Conservation (phyloP, 441 rosid species). For the Brassica hybrid region DNA sequence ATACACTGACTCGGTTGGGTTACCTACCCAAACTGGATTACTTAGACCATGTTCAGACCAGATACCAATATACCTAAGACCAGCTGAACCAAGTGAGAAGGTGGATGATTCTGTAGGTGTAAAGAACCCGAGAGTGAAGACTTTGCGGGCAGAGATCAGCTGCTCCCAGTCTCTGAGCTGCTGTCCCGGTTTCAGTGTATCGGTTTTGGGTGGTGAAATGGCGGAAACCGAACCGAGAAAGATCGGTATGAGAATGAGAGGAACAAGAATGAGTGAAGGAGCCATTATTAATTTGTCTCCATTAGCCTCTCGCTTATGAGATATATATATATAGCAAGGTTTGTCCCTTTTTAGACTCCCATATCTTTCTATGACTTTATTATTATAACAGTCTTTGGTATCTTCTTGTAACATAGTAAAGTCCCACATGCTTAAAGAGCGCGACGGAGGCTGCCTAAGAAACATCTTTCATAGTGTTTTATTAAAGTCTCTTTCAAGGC, state of each 20-base stretch:
- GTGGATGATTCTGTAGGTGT: conserved; percentile 44
- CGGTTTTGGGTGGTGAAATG: conserved; percentile 28
- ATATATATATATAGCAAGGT: conserved; percentile 3
- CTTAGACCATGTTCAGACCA: conserved; percentile 46
- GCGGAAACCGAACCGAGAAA: conserved; percentile 18
- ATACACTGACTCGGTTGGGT: conserved; percentile 47
- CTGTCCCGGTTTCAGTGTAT: conserved; percentile 52
- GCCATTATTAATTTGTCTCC: conserved; percentile 16
- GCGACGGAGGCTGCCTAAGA: conserved; percentile 20
- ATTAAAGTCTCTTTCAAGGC: neutral
- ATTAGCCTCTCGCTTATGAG: neutral
- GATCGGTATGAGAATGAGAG: conserved; percentile 15
- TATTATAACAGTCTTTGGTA: conserved; percentile 12
- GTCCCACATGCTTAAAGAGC: conserved; percentile 8
- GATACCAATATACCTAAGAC: conserved; percentile 56
- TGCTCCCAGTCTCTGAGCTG: conserved; percentile 61
- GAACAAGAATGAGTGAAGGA: conserved; percentile 16
- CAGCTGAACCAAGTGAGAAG: conserved; percentile 34
- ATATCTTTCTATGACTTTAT: neutral
- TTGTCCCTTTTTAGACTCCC: neutral
- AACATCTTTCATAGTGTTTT: neutral
- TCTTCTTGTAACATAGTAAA: neutral
- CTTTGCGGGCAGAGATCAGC: conserved; percentile 47
- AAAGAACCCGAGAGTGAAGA: conserved; percentile 62
- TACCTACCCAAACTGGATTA: conserved; percentile 62